Percentiles rank a stretch among this genome's conserved stretches.
phyloP scores from a whole-genome alignment of 495 filamentous ascomycete genomes.

The Talaromyces nanjingensis region DNA sequence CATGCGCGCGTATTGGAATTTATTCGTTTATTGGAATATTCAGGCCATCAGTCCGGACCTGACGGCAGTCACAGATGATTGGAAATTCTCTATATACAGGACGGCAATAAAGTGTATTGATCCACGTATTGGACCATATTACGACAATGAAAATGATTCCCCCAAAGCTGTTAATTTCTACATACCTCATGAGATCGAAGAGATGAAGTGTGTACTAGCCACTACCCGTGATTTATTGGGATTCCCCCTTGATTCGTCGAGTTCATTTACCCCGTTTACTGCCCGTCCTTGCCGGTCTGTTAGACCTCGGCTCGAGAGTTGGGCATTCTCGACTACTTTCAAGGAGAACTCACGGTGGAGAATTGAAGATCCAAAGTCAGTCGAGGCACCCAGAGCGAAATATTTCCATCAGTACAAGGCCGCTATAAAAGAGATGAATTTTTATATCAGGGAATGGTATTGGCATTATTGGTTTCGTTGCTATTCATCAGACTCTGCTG shows the following conservation, averaged over 20 bases:
- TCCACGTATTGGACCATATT: background rate
- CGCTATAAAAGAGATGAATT: background rate
- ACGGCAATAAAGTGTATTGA: background rate
- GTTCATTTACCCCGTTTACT: slow-evolving; percentile 1
- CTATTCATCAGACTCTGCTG: background rate
- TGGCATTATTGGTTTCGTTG: background rate
- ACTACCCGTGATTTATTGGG: slow-evolving; percentile 6
- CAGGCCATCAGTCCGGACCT: background rate
- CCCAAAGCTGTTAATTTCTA: too few species aligned
- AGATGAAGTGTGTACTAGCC: slow-evolving; percentile 8
- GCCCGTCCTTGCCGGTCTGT: background rate
- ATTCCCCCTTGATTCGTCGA: background rate
- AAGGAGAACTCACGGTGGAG: background rate
- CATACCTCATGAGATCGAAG: background rate
- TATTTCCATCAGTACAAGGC: background rate
- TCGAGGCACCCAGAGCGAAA: background rate
- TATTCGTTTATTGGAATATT: slow-evolving; percentile 9
- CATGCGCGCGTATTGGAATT: slow-evolving; percentile 8
- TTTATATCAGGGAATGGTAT: background rate
- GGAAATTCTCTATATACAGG: background rate
- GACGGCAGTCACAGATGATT: background rate
- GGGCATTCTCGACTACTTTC: background rate
- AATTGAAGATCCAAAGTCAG: background rate
- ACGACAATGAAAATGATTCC: too few species aligned
- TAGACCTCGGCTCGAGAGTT: background rate